Evolutionary conservation across 139 green algal genomes (phyloP), one percentile per base, ranked within the genome.

Genomic region (Mesotaenium endlicherianum): DNA sequence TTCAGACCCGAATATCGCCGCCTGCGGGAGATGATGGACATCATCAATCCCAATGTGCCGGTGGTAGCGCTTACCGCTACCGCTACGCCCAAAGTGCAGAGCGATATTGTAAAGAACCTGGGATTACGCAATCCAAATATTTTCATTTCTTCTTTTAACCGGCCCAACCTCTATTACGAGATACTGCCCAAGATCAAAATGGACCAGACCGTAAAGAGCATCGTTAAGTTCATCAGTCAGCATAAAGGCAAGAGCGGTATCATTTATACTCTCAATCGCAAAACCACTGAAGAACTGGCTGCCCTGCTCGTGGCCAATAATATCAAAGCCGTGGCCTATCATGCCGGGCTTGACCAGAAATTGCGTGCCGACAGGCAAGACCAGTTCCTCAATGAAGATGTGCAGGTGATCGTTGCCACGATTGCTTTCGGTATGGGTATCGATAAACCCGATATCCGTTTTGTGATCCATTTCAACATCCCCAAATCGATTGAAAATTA

Each of bases 181-280:
- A 81, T 90, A 41, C 43, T 72, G 41, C 20, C 30, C 44, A 84
- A 88, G 39, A 38, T 81, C n/a, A 30, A 30, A 30, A 3, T 34
- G 43, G 36, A 88, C 20, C 53, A 31, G 30, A 49, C 80, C 30
- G 45, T 17, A n/a, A 53, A 81, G 36, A 50, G 80, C 11, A 55
- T 20, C 3, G 44, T 70, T 1, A 31, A 71, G 26, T 8, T 88
- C 75, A 11, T 34, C 5, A 1, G 31, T 0, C 42, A 69, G 36
- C 91, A 96, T 69, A 78, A 47, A 1, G 92, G 94, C 36, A 59
- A 88, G 2, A 92, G 87, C 0, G 95, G 95, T 75, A 98, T 98
- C 50, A 92, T 98, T 47, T 98, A 98, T 90, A 95, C 91, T 85
- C 83, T 98, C n/a, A n/a, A n/a, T n/a, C n/a, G n/a, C n/a, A n/a